Conservation (phyloP, 805 yeast genomes). For the Zygosaccharomyces pseudorouxii region DNA sequence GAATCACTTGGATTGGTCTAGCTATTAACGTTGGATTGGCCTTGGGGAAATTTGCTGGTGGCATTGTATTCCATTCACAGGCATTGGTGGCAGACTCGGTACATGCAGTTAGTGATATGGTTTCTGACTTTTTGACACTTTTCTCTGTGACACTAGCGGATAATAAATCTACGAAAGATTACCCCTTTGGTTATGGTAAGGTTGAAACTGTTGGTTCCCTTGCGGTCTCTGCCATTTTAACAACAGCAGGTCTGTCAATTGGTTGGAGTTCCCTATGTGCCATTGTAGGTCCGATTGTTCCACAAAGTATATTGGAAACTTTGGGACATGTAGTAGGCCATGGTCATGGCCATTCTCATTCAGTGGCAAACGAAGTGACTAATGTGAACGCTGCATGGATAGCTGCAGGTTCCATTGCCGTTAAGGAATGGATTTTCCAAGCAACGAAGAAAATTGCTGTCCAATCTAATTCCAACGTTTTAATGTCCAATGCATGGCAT, state of each 20-base stretch:
- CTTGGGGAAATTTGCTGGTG: constrained; percentile 80
- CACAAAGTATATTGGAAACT: constrained; percentile 54
- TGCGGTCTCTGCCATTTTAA: constrained; percentile 75
- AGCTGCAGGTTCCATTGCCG: constrained; percentile 80
- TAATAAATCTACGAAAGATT: constrained; percentile 51
- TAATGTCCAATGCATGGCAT: constrained; percentile 98
- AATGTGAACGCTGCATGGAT: constrained; percentile 94
- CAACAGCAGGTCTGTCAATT: constrained; percentile 85
- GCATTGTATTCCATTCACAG: constrained; percentile 89
- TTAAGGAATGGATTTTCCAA: constrained; percentile 84
- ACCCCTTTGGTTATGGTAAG: constrained; percentile 89
- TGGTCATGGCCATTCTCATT: constrained; percentile 39
- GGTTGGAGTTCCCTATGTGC: constrained; percentile 79
- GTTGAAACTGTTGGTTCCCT: constrained; percentile 89
- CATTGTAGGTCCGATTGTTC: constrained; percentile 62
- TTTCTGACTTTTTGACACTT: constrained; percentile 84
- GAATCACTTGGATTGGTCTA: constrained; percentile 90
- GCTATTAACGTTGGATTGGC: constrained; percentile 84
- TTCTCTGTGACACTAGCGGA: constrained; percentile 78
- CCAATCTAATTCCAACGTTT: constrained; percentile 75
- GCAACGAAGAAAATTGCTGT: constrained; percentile 79
- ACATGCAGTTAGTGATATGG: constrained; percentile 85
- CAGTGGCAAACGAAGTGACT: constrained; percentile 41
- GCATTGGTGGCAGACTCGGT: constrained; percentile 92
- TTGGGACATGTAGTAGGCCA: constrained; percentile 35